phyloP scores from a whole-genome alignment of 768 basidiomycete genomes.

The Hirschioporus abietinus region DNA sequence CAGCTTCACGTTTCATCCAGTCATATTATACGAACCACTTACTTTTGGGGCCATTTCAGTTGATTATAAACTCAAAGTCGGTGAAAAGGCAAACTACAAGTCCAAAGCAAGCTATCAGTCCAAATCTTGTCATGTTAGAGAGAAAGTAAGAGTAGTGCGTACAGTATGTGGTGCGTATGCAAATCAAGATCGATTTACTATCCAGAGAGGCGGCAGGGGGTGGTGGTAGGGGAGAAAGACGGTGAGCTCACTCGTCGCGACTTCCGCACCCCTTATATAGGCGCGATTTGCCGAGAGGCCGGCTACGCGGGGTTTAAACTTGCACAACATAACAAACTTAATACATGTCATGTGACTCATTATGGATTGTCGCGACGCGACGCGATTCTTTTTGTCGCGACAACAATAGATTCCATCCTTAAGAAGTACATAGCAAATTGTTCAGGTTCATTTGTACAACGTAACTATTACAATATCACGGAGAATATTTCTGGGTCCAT shows the following conservation, averaged over 20 bases:
- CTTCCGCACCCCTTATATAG: conserved; percentile 4
- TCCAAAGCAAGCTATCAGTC: not conserved
- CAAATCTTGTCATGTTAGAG: not conserved
- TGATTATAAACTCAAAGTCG: not conserved
- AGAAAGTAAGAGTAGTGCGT: not conserved
- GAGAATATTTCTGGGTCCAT: not conserved
- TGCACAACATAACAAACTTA: not conserved
- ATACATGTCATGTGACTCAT: not conserved
- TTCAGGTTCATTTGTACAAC: not conserved
- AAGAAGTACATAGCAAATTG: not conserved
- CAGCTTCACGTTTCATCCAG: not conserved
- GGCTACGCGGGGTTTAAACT: not conserved
- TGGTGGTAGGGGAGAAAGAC: conserved; percentile 3
- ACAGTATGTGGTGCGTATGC: not conserved
- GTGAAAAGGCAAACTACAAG: not conserved
- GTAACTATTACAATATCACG: not conserved
- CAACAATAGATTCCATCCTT: not conserved
- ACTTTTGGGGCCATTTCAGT: conserved; percentile 4
- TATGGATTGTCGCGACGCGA: not conserved
- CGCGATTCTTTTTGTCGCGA: not conserved
- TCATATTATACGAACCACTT: not conserved
- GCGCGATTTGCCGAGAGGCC: conserved; percentile 1
- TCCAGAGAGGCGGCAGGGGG: not conserved
- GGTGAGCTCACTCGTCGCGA: conserved; percentile 3
- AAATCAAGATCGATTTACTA: not conserved